phyloP scores from a whole-genome alignment of 805 yeast genomes.

The Torulaspora gathmanii region DNA sequence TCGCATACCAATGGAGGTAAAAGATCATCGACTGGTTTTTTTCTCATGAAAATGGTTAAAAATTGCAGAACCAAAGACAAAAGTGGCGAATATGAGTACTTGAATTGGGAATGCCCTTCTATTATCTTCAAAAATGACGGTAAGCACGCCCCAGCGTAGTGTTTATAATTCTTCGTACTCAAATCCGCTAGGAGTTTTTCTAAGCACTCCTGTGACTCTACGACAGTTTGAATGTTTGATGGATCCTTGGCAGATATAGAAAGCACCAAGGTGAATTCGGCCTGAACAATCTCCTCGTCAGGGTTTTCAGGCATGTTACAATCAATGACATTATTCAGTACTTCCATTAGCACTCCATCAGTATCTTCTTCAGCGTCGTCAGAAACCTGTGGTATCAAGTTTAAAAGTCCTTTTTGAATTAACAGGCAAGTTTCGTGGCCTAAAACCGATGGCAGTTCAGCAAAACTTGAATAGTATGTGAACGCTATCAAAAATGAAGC shows the following conservation, averaged over 20 bases:
- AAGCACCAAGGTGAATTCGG: slow-evolving; percentile 52
- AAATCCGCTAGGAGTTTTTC: slow-evolving; percentile 51
- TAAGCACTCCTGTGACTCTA: slow-evolving; percentile 66
- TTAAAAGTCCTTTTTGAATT: slow-evolving; percentile 30
- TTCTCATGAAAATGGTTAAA: slow-evolving; percentile 29
- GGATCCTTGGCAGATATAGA: slow-evolving; percentile 67
- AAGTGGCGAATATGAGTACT: slow-evolving; percentile 50
- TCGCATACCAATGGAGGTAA: slow-evolving; percentile 29
- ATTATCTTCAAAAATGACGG: slow-evolving; percentile 46
- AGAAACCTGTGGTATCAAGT: slow-evolving; percentile 43
- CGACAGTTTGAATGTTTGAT: slow-evolving; percentile 62
- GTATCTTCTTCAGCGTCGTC: slow-evolving; percentile 76
- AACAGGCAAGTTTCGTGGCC: slow-evolving; percentile 19
- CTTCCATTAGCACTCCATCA: slow-evolving; percentile 65
- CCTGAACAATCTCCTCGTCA: slow-evolving; percentile 29
- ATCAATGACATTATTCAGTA: slow-evolving; percentile 46
- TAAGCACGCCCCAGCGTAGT: slow-evolving; percentile 47
- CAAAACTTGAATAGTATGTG: slow-evolving; percentile 46
- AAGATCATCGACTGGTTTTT: slow-evolving; percentile 26
- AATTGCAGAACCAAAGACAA: slow-evolving; percentile 39
- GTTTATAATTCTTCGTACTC: slow-evolving; percentile 41
- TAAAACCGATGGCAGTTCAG: slow-evolving; percentile 30
- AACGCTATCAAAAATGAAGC: slow-evolving; percentile 45
- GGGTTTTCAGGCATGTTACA: slow-evolving; percentile 41
- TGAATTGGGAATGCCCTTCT: slow-evolving; percentile 18